Conservation (phyloP, 495 filamentous ascomycete species). For the Penicillium pancosmium region DNA sequence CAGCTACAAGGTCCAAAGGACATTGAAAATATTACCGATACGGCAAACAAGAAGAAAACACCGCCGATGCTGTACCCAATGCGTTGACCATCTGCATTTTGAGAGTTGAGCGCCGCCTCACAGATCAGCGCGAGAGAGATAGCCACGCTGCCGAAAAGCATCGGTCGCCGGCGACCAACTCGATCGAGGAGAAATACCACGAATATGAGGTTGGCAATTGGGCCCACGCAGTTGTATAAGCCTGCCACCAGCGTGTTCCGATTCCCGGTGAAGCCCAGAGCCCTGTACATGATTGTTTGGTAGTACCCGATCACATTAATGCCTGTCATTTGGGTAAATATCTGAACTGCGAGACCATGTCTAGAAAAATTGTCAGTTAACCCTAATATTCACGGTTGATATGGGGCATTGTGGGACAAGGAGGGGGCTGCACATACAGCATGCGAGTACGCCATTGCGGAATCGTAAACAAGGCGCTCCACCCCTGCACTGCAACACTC, state of each 20-base stretch:
- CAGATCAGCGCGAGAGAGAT: constrained; percentile 47
- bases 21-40: constrained; percentile 49
- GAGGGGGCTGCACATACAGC: constrained; percentile 33
- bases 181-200: constrained; percentile 47
- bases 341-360: constrained; percentile 37
- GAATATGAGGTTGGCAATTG: constrained; percentile 51
- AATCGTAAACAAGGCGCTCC: constrained; percentile 55
- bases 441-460: constrained; percentile 53
- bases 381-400: background rate
- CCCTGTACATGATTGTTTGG: constrained; percentile 60
- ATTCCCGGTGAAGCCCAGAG: constrained; percentile 55
- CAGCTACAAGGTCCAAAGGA: constrained; percentile 52
- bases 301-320: constrained; percentile 65
- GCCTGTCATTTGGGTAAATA: constrained; percentile 52
- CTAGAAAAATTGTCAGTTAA: constrained; percentile 25
- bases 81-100: constrained; percentile 38
- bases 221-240: constrained; percentile 63
- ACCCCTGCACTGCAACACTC: constrained; percentile 43
- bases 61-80: constrained; percentile 44
- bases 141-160: constrained; percentile 42
- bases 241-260: constrained; percentile 56
- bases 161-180: constrained; percentile 39
- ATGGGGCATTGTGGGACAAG: constrained; percentile 28
- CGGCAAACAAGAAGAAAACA: constrained; percentile 54
- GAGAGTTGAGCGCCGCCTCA: constrained; percentile 44